Percentiles rank a stretch among this genome's conserved stretches.
phyloP scores from a whole-genome alignment of 2,329 filamentous ascomycete species.

The Lecanicillium sp. region DNA sequence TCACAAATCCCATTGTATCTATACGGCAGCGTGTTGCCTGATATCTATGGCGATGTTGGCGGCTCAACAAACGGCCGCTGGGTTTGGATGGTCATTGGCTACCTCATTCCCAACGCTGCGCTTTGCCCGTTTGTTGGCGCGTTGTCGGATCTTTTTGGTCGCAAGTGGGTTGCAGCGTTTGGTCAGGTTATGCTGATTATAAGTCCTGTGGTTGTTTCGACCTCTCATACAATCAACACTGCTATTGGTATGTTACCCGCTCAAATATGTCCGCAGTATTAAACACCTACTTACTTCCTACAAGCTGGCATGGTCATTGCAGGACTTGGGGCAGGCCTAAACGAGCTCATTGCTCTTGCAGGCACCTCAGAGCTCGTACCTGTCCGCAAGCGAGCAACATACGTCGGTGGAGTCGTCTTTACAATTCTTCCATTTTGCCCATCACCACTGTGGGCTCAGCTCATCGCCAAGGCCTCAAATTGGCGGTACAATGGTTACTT shows the following conservation, averaged over 20 bases:
- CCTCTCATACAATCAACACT: too few relatives aligned
- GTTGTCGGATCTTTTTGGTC: conserved; percentile 1
- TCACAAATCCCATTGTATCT: conserved; percentile 4
- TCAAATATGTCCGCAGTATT: too few relatives aligned
- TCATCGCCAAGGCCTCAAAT: not conserved
- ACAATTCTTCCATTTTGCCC: too few relatives aligned
- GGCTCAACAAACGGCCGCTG: not conserved
- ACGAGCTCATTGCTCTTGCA: too few relatives aligned
- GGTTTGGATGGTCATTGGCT: conserved; percentile 1
- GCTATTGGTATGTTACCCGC: too few relatives aligned
- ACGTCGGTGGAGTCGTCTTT: too few relatives aligned
- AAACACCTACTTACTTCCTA: too few relatives aligned
- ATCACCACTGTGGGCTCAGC: not conserved
- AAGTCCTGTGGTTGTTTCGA: not conserved
- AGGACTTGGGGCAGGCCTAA: too few relatives aligned
- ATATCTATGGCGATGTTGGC: not conserved
- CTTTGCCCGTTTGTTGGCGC: conserved; percentile 3
- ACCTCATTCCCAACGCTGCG: conserved; percentile 1
- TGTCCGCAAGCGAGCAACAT: too few relatives aligned
- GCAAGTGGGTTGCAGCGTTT: conserved; percentile 1
- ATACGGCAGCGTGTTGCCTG: conserved; percentile 3
- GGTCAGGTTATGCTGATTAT: conserved; percentile 1
- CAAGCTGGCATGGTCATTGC: too few relatives aligned
- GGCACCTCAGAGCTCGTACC: too few relatives aligned
- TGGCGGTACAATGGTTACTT: not conserved